These are phyloP conservation scores for Setaria italica DNA, from an alignment of 202 grass and related monocot species.

Conservation along the genomic window DNA sequence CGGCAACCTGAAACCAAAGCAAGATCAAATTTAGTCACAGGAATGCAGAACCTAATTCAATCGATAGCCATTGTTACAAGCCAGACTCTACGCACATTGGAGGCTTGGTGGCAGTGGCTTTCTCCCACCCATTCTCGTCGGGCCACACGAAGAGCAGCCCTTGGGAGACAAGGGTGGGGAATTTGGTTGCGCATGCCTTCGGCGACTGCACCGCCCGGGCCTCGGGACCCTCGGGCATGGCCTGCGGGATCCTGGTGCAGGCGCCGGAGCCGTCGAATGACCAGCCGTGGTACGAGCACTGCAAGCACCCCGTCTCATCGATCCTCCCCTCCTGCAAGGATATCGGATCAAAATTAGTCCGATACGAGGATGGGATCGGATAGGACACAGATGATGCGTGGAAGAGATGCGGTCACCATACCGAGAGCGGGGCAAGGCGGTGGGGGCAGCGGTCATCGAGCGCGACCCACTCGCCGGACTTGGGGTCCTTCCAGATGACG, in stretches of 20 bases:
- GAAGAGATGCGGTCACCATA: neutral
- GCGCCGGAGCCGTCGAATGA: slow-evolving; percentile 78
- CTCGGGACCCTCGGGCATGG: slow-evolving; percentile 69
- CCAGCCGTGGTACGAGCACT: slow-evolving; percentile 99
- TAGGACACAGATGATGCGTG: neutral
- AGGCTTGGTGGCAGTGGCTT: slow-evolving; percentile 73
- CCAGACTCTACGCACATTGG: slow-evolving; percentile 58
- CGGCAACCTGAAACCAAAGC: slow-evolving; percentile 70
- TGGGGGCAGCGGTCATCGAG: slow-evolving; percentile 97
- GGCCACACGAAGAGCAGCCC: slow-evolving; percentile 97
- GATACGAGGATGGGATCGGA: neutral
- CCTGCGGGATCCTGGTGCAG: slow-evolving; percentile 90
- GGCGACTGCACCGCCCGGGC: slow-evolving; percentile 61
- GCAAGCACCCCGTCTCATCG: slow-evolving; percentile 92
- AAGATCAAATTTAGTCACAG: neutral
- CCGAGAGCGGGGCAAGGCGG: slow-evolving; percentile 94
- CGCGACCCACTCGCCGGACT: slow-evolving; percentile 77
- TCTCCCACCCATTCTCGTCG: slow-evolving; percentile 92
- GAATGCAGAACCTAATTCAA: neutral
- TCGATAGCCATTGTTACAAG: neutral
- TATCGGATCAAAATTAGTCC: slow-evolving; percentile 5
- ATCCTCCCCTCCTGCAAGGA: slow-evolving; percentile 80
- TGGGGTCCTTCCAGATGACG: slow-evolving; percentile 94
- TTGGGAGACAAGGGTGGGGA: slow-evolving; percentile 88
- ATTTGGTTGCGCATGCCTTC: slow-evolving; percentile 75